Percentiles rank a stretch among this genome's conserved stretches.
Conservation (phyloP, 2,329 filamentous ascomycete species). For the Talaromyces sp. region DNA sequence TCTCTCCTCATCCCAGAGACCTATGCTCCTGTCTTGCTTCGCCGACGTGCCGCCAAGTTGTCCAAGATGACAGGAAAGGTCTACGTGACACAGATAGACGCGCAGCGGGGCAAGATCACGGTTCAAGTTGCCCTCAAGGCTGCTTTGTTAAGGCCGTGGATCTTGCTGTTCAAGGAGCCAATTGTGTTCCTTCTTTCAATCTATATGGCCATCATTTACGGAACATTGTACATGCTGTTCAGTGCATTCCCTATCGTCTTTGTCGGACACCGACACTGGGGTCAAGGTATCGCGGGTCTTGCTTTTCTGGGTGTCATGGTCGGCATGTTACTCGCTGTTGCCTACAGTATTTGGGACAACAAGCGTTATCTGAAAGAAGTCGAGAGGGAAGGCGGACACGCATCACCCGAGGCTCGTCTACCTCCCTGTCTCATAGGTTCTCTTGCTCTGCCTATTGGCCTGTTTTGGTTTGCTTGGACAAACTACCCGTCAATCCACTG, state of each 20-base stretch:
- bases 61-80: conserved; percentile 48
- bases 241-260: conserved; percentile 50
- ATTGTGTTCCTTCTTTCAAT: conserved; percentile 48
- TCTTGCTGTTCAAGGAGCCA: conserved; percentile 46
- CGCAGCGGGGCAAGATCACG: conserved; percentile 40
- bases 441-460: conserved; percentile 50
- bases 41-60: conserved; percentile 45
- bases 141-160: conserved; percentile 47
- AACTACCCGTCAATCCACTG: conserved; percentile 42
- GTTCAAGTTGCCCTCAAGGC: conserved; percentile 40
- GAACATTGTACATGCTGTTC: conserved; percentile 51
- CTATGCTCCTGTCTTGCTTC: conserved; percentile 49
- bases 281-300: conserved; percentile 44
- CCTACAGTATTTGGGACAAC: conserved; percentile 40
- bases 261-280: conserved; percentile 42
- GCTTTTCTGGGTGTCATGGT: conserved; percentile 47
- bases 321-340: conserved; percentile 36
- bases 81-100: conserved; percentile 39
- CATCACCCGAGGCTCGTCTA: conserved; percentile 56
- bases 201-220: conserved; percentile 50
- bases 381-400: conserved; percentile 49
- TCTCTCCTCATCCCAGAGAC: conserved; percentile 31
- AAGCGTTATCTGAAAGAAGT: conserved; percentile 38
- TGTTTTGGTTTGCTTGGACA: conserved; percentile 60
- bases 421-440: conserved; percentile 47